Base-by-base conservation (phyloP, 257 asterid species). In the Coffea eugenioides region DNA sequence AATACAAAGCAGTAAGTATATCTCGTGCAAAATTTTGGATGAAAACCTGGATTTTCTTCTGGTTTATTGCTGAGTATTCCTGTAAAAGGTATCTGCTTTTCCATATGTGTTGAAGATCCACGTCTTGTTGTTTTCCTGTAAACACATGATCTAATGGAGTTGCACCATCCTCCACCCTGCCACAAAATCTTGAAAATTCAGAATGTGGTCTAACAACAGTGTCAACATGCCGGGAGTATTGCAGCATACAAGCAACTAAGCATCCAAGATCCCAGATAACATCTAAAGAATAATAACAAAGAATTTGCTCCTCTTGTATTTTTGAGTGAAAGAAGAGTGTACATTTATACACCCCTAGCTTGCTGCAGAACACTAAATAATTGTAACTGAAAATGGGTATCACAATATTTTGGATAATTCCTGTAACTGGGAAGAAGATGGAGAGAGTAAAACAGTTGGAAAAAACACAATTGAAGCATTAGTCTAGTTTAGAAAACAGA, bases 81-180 rank as follows among this genome's bases (percentile, higher is more conserved):
- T 2, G 93, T 85, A 76, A 96, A 94, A 16, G 97, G 88, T 68
- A 94, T 82, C 85, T 81, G 71, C 74, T 85, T 91, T 84, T 96
- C 98, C 86, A 96, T 94, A 76, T 80, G 88, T 0, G 49, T 79
- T 2, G 99, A 96, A 8, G 99, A 96, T 78, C 99, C 99, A 39
- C 95, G 97, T 10, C 90, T 94, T 2, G 97, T 92, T 62, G 57
- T 91, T 80, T 92, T 92, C 68, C 98, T 93, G 89, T 85, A 96
- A 74, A 88, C 86, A 80, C 99, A 94, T 10, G 95, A 68, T 78
- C 92, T 86, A 64, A 92, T 67, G 79, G 45, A 88, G 91, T 92
- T 94, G 85, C 98, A 96, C 99, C 99, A 96, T 56, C 99, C 99
- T 85, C 99, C 99, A 82, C 99, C 99, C 99, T 96, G 91, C 73